Evolutionary conservation across 441 rosid genomes (phyloP).

Genomic region (Erysimum cheiri): DNA sequence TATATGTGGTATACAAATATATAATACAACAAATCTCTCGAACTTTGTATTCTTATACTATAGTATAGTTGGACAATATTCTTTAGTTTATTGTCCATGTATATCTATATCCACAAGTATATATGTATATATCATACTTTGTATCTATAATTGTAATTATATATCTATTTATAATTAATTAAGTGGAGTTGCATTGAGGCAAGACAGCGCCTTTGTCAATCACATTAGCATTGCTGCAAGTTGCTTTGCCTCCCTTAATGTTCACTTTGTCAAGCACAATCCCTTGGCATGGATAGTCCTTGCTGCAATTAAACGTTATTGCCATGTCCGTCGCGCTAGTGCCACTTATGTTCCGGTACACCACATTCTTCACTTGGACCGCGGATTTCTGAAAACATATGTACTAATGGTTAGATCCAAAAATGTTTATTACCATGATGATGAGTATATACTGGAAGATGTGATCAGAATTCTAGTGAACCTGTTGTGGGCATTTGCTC

Average conservation of each 20-base stretch:
- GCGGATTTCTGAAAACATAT: slow-evolving; percentile 48
- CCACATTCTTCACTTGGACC: slow-evolving; percentile 67
- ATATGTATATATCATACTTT: neutral
- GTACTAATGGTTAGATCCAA: neutral
- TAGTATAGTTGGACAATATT: neutral
- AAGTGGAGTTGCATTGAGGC: slow-evolving; percentile 50
- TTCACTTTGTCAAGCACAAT: slow-evolving; percentile 57
- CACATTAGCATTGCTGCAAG: slow-evolving; percentile 60
- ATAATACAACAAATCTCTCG: neutral
- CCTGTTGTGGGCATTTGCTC: slow-evolving; percentile 51
- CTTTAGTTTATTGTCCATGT: slow-evolving; percentile 25
- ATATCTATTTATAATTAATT: neutral
- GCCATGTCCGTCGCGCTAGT: slow-evolving; percentile 72
- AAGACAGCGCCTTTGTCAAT: slow-evolving; percentile 52
- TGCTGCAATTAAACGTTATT: slow-evolving; percentile 66
- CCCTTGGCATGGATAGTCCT: slow-evolving; percentile 60
- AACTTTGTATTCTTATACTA: slow-evolving; percentile 26
- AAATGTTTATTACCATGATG: neutral
- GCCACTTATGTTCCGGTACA: slow-evolving; percentile 71
- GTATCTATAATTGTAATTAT: neutral
- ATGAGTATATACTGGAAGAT: neutral
- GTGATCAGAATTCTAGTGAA: neutral
- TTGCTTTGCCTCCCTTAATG: slow-evolving; percentile 51
- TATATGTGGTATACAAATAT: slow-evolving; percentile 4
- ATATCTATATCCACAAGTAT: slow-evolving; percentile 26